phyloP scores from a whole-genome alignment of 768 basidiomycete species.

The Paxillus rubicundulus region DNA sequence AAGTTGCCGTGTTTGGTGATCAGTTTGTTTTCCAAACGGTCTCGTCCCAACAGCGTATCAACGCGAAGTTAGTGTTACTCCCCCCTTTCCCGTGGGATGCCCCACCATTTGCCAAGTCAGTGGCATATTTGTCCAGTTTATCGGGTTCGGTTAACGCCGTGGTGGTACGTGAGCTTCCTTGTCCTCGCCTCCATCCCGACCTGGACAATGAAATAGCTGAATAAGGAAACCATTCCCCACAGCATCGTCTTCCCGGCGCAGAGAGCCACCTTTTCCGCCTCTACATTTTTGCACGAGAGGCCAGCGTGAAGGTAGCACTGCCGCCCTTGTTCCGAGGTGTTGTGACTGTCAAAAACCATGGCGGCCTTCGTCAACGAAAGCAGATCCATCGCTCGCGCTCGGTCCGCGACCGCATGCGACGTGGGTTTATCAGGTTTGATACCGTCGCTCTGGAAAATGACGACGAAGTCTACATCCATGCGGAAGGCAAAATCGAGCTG shows the following conservation, averaged over 20 bases:
- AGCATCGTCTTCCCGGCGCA: slow-evolving; percentile 26
- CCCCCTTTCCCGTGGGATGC: slow-evolving; percentile 27
- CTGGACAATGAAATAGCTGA: slow-evolving; percentile 3
- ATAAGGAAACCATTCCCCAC: slow-evolving; percentile 1
- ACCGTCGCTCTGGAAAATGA: slow-evolving; percentile 20
- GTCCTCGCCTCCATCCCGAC: not conserved
- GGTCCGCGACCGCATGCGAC: slow-evolving; percentile 23
- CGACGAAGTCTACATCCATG: slow-evolving; percentile 30
- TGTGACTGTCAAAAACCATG: slow-evolving; percentile 20
- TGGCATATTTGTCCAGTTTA: slow-evolving; percentile 29
- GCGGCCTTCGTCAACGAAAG: slow-evolving; percentile 6
- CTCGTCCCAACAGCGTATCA: slow-evolving; percentile 19
- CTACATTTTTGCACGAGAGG: slow-evolving; percentile 27
- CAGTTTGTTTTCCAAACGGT: slow-evolving; percentile 29
- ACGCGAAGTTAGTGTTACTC: slow-evolving; percentile 27
- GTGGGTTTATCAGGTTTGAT: slow-evolving; percentile 22
- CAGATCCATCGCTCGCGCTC: slow-evolving; percentile 20
- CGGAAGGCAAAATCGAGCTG: slow-evolving; percentile 24
- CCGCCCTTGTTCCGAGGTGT: slow-evolving; percentile 29
- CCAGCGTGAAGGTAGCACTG: slow-evolving; percentile 27
- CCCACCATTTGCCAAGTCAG: slow-evolving; percentile 33
- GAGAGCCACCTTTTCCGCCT: slow-evolving; percentile 32
- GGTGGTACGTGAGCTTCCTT: slow-evolving; percentile 22
- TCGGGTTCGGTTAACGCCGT: slow-evolving; percentile 23
- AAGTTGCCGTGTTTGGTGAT: slow-evolving; percentile 28